Conservation (phyloP, 371 early-diverging fungal genomes). For the Cokeromyces recurvatus region DNA sequence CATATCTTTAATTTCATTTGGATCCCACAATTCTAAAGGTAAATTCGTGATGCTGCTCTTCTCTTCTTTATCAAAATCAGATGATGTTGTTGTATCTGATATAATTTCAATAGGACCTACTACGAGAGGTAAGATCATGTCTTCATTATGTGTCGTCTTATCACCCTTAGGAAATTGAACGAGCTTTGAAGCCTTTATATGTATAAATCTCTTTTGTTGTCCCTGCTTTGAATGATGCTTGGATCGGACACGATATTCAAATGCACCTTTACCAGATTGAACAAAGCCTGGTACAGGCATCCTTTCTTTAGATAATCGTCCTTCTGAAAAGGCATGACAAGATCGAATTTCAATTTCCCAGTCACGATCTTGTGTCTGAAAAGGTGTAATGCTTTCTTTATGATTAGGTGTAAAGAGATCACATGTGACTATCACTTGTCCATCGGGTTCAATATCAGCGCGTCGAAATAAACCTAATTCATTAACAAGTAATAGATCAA, state of each 20-base stretch:
- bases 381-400: constrained; percentile 7
- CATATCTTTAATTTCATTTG: constrained; percentile 13
- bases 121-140: constrained; percentile 33
- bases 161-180: constrained; percentile 15
- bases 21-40: constrained; percentile 26
- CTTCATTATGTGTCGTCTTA: not conserved
- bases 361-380: not conserved
- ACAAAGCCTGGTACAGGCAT: constrained; percentile 34
- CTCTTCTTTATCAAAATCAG: not conserved
- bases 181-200: constrained; percentile 1
- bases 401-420: constrained; percentile 9
- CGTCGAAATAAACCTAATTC: constrained; percentile 40
- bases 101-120: constrained; percentile 39
- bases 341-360: constrained; percentile 14
- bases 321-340: constrained; percentile 5
- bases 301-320: not conserved
- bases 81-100: not conserved
- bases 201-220: constrained; percentile 13
- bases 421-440: constrained; percentile 23
- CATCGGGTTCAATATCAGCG: constrained; percentile 33
- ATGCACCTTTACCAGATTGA: constrained; percentile 39
- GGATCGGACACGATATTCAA: constrained; percentile 35
- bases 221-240: not conserved
- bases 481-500: constrained; percentile 38
- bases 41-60: too few species aligned